Percentiles rank a stretch among this genome's conserved stretches.
These are phyloP conservation scores for Mycena galopus DNA, from an alignment of 768 basidiomycete genomes.

Conservation along the genomic window DNA sequence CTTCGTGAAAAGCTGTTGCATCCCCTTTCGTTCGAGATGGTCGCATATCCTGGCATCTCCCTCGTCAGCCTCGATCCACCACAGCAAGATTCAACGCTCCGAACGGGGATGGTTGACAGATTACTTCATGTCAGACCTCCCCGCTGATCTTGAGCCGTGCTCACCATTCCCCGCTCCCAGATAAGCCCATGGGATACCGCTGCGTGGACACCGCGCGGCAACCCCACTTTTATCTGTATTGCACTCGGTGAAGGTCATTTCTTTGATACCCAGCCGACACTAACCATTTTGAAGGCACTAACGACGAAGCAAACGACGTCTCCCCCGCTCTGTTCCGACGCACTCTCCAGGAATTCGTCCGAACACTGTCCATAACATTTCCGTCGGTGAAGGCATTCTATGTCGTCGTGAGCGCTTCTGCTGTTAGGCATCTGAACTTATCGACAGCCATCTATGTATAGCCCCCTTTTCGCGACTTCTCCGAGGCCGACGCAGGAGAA, in stretches of 20 bases:
- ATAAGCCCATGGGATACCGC: constrained; percentile 2
- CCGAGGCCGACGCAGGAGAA: constrained; percentile 4
- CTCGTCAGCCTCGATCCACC: background rate
- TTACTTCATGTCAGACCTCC: constrained; percentile 22
- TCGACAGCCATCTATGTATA: background rate
- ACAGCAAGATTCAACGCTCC: background rate
- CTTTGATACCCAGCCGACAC: background rate
- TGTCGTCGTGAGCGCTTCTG: constrained; percentile 3
- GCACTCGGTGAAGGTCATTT: constrained; percentile 14
- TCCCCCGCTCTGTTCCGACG: constrained; percentile 7
- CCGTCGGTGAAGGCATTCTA: constrained; percentile 11
- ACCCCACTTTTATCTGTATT: constrained; percentile 21
- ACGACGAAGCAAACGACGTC: constrained; percentile 27
- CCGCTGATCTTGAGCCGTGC: background rate
- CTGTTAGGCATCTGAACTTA: too few relatives aligned
- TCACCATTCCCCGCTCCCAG: background rate
- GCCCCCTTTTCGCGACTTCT: constrained; percentile 31
- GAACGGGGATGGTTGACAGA: constrained; percentile 17
- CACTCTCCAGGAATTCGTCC: constrained; percentile 18
- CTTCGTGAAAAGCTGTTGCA: background rate
- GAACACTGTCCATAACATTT: background rate
- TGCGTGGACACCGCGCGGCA: constrained; percentile 2
- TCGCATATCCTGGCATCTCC: constrained; percentile 28
- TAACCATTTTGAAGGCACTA: constrained; percentile 17
- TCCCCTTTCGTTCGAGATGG: background rate